Conservation (phyloP, 495 filamentous ascomycete species). For the Tricharina praecox region DNA sequence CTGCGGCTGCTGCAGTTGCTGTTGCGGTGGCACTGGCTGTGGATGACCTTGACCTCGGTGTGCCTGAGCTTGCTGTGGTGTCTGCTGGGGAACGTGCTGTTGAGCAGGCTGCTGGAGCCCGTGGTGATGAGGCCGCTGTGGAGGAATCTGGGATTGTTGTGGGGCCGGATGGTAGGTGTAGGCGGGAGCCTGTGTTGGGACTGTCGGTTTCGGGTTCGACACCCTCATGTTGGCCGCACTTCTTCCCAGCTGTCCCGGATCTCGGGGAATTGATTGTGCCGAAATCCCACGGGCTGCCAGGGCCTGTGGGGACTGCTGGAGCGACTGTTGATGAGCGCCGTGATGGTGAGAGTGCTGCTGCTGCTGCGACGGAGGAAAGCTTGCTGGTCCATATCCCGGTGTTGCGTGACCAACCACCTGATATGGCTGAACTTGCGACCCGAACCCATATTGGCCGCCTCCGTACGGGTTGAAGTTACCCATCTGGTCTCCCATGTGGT, state of each 20-base stretch:
- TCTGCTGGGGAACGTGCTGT: conserved; percentile 4
- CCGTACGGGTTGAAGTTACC: conserved; percentile 25
- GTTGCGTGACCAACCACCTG: conserved; percentile 24
- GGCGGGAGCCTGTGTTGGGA: neutral
- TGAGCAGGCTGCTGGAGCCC: conserved; percentile 6
- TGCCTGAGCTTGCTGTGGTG: neutral
- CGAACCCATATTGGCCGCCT: conserved; percentile 21
- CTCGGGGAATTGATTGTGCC: conserved; percentile 1
- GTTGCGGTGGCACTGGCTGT: conserved; percentile 1
- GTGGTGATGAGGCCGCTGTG: neutral
- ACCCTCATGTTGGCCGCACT: neutral
- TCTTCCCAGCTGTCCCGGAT: conserved; percentile 4
- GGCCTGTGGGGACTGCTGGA: conserved; percentile 20
- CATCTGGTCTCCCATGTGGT: conserved; percentile 20
- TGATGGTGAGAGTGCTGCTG: conserved; percentile 8
- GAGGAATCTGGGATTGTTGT: conserved; percentile 1
- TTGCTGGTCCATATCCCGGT: conserved; percentile 27
- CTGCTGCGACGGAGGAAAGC: conserved; percentile 27
- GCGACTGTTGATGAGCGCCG: conserved; percentile 19
- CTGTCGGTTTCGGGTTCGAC: conserved; percentile 1
- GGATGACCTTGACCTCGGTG: conserved; percentile 7
- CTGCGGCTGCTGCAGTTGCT: conserved; percentile 7
- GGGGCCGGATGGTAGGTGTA: neutral
- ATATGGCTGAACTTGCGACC: conserved; percentile 25
- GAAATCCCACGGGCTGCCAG: neutral